phyloP scores from a whole-genome alignment of 306 rosid genomes.

The Dalbergia cultrata region DNA sequence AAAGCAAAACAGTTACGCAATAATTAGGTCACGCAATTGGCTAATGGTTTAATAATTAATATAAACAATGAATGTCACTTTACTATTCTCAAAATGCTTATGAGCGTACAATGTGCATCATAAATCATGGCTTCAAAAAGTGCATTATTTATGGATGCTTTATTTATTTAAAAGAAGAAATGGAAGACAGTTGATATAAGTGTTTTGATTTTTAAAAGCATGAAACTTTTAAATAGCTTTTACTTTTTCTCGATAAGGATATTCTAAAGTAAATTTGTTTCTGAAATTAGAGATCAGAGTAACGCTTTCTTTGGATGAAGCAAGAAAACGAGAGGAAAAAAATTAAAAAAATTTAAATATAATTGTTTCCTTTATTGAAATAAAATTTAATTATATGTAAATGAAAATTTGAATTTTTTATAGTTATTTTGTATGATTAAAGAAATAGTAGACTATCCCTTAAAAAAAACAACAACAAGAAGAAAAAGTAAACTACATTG shows the following conservation, averaged over 20 bases:
- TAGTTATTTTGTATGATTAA: too few relatives aligned
- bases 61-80: neutral
- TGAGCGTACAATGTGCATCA: neutral
- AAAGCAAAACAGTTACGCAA: neutral
- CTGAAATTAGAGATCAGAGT: neutral
- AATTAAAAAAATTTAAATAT: too few relatives aligned
- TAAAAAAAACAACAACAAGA: too few relatives aligned
- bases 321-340: too few relatives aligned
- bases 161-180: neutral
- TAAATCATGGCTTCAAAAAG: neutral
- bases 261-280: neutral
- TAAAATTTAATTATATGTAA: too few relatives aligned
- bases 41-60: neutral
- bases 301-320: too few relatives aligned
- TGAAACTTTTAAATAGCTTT: constrained; percentile 10
- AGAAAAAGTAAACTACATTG: too few relatives aligned
- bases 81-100: neutral
- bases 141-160: neutral
- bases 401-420: too few relatives aligned
- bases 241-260: neutral
- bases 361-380: too few relatives aligned
- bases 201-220: neutral
- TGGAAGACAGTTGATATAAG: neutral
- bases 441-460: too few relatives aligned
- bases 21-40: neutral